Base-by-base conservation (phyloP, 1,139 yeast genomes). In the Suhomyces terraborum region DNA sequence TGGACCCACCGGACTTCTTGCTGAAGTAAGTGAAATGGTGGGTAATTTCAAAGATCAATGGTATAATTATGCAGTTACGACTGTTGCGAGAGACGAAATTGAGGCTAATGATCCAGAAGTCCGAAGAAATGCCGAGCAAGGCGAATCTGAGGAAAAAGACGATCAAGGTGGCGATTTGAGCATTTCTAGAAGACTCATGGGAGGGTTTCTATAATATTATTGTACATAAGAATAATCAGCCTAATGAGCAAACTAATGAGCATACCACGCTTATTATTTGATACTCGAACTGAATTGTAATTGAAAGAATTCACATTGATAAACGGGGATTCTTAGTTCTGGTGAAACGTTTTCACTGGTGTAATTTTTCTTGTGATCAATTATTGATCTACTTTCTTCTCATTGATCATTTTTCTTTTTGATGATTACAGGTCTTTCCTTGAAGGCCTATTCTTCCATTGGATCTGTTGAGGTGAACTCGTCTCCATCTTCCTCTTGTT, bases 1-100 rank as follows among this genome's bases (percentile, higher is more conserved):
- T 25, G 91, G 91, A 0, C 86, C 88, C 0, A 80, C 89, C 0
- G 88, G 89, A 0, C 64, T 83, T 63, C 66, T 84, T 23, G 74
- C 82, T 16, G 82, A 84, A 31, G 75, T 82, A 1, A 76, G 82
- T 36, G 86, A 80, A 43, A 65, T 67, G 58, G 64, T 73, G 39
- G 71, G 69, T 1, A 66, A 61, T 42, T 54, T 70, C 26, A 54
- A 64, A 43, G 70, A 72, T 36, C 75, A 67, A 40, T 62, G 73
- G 67, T 57, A 56, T 43, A 64, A 58, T 28, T 59, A 55, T 41
- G 56, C 57, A 1, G 48, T 42, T 2, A 45, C 21, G 6, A 34
- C 21, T 9, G 17, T 25, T n/a, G 25, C 27, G 25, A 14, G n/a
- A 19, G 36, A 24, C 7, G 32, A 29, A 9, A 24, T 23, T 8